These are phyloP conservation scores for Osmanthus fragrans DNA, from an alignment of 257 asterid species.

Conservation along the genomic window DNA sequence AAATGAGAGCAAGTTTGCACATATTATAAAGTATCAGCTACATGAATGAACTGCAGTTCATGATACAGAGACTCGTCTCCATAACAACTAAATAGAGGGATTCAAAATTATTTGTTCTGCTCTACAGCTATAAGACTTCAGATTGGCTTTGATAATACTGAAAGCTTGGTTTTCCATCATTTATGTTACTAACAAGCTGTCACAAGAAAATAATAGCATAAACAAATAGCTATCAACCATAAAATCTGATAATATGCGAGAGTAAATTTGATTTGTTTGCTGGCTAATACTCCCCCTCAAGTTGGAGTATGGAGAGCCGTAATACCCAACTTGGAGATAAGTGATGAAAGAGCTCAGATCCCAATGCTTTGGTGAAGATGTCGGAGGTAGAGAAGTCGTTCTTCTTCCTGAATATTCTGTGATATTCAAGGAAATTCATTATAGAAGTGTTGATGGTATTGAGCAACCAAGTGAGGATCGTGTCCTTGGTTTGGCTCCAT, in stretches of 20 bases:
- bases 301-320: no score
- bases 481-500: no score
- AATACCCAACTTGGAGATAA: no score
- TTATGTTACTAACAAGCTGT: constrained; percentile 15
- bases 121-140: constrained; percentile 22
- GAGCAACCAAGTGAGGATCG: no score
- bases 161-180: constrained; percentile 7
- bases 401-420: no score
- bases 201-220: constrained; percentile 1
- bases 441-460: no score
- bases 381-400: no score
- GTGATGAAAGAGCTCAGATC: no score
- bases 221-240: constrained; percentile 1
- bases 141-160: constrained; percentile 7
- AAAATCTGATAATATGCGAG: background rate
- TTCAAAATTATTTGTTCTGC: background rate
- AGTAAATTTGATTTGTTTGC: no score
- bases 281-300: no score
- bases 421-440: no score
- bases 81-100: constrained; percentile 14
- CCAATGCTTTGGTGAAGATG: no score
- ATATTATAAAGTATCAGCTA: constrained; percentile 1
- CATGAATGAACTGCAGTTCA: constrained; percentile 13
- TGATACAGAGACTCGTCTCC: constrained; percentile 10
- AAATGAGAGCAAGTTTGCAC: background rate